A percentile compares a stretch with the other conserved stretches of the same genome.
These are phyloP conservation scores for Halophytophthora polymorphica DNA, from an alignment of 352 stramenopile genomes.

Conservation along the genomic window DNA sequence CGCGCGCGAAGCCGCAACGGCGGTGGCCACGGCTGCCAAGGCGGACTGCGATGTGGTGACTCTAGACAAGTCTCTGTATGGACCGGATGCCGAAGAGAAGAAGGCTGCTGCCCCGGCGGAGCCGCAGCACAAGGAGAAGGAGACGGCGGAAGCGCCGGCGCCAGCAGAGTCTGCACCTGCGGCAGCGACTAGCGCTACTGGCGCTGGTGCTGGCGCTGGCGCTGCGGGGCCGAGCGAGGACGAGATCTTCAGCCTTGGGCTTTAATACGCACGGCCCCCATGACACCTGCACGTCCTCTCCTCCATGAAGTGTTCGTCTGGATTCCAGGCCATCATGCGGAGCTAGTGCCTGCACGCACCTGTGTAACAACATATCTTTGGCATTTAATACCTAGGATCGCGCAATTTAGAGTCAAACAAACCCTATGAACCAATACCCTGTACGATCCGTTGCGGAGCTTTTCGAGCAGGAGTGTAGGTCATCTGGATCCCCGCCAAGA, in stretches of 20 bases:
- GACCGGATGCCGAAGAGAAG: constrained; percentile 27
- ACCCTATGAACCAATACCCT: neutral
- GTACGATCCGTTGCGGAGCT: neutral
- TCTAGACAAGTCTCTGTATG: neutral
- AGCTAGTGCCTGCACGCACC: neutral
- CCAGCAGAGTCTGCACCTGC: constrained; percentile 10
- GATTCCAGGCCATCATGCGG: too few relatives aligned
- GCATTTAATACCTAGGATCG: constrained; percentile 4
- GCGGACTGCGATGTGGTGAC: constrained; percentile 4
- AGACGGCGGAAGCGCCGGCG: constrained; percentile 3
- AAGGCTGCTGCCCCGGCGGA: constrained; percentile 5
- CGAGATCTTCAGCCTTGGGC: constrained; percentile 78
- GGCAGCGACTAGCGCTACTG: neutral
- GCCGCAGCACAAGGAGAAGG: constrained; percentile 2
- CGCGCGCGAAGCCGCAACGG: constrained; percentile 18
- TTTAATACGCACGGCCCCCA: constrained; percentile 37
- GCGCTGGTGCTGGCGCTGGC: constrained; percentile 1
- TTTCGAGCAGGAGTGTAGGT: neutral
- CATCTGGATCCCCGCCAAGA: too few relatives aligned
- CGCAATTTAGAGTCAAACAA: too few relatives aligned
- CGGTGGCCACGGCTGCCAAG: neutral
- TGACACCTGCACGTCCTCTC: neutral
- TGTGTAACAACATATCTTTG: constrained; percentile 2
- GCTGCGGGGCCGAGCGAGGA: constrained; percentile 34
- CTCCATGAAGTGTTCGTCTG: constrained; percentile 8